phyloP scores from a whole-genome alignment of 345 rosid species.

The Gossypium longicalyx region DNA sequence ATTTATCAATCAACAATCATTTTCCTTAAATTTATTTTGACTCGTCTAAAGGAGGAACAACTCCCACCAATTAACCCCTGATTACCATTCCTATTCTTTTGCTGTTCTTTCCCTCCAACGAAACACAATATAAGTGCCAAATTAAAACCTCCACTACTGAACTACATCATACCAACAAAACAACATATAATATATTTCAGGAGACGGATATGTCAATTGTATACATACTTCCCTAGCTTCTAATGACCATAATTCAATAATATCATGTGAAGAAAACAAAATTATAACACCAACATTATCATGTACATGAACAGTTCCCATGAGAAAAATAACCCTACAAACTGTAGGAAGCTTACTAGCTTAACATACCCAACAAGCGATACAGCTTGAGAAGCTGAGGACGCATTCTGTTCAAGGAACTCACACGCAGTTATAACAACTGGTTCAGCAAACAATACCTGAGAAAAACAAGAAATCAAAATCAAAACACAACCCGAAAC shows the following conservation, averaged over 20 bases:
- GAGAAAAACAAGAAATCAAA: slow-evolving; percentile 8
- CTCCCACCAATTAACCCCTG: not conserved
- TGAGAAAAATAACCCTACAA: not conserved
- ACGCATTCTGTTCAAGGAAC: slow-evolving; percentile 82
- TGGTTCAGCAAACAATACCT: slow-evolving; percentile 96
- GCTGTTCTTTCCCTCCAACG: not conserved
- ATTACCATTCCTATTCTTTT: not conserved
- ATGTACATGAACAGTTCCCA: not conserved
- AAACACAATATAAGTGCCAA: not conserved
- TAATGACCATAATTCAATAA: not conserved
- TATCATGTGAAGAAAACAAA: not conserved
- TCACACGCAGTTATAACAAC: slow-evolving; percentile 90
- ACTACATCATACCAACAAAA: not conserved
- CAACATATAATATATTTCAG: not conserved
- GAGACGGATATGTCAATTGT: not conserved
- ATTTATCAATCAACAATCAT: not conserved
- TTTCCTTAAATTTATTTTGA: not conserved
- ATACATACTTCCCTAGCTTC: not conserved
- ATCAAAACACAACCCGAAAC: not conserved
- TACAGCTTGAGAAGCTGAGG: slow-evolving; percentile 76
- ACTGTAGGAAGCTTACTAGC: not conserved
- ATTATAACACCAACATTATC: not conserved
- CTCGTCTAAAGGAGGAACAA: not conserved
- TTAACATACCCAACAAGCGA: slow-evolving; percentile 71
- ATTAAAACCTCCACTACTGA: slow-evolving; percentile 2